Base-by-base conservation (phyloP, 179 eudicot species). In the Actinidia chinensis region DNA sequence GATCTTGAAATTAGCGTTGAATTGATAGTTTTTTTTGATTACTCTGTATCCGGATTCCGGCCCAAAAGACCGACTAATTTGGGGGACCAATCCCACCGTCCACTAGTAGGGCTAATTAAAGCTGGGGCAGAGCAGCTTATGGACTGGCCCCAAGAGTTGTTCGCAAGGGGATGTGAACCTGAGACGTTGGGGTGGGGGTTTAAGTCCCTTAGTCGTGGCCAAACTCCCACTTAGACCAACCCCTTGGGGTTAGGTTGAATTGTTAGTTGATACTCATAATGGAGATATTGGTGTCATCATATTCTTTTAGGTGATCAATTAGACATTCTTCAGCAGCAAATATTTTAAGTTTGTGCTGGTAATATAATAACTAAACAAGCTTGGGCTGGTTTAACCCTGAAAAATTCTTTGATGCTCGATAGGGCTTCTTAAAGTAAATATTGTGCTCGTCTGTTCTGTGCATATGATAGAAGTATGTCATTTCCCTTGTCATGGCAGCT, bases 371-470 rank as follows among this genome's bases (percentile, higher is more conserved):
- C 33, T 50, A 28, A 4, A 25, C 33, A 14, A 0, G 2, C 8
- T 5, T 68, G 44, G 44, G 52, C 44, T 23, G 0, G 52, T 28
- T 44, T 44, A 43, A 44, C 33, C 43, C 23, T 36, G 42, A 18
- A 2, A 48, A 50, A 25, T 23, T 10, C 25, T 69, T 23, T 25
- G 48, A 18, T 33, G 56, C 20, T 70, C n/a, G 58, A 10, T 51
- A 71, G 22, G 74, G 60, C 75, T 51, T 71, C 60, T 50, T 71
- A 14, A 70, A 20, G 12, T 46, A 51, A 70, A 48, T 70, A 70
- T 50, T 70, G 5, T 51, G 23, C 75, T 71, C 10, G 13, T 71
- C 75, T 25, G 11, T 59, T 40, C 44, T 17, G 60, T 25, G 4
- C 75, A 70, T 48, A 48, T 48, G 42, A 55, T 47, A 70, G 58